Evolutionary conservation across 257 asterid species (phyloP).

Genomic region (Mentha longifolia): DNA sequence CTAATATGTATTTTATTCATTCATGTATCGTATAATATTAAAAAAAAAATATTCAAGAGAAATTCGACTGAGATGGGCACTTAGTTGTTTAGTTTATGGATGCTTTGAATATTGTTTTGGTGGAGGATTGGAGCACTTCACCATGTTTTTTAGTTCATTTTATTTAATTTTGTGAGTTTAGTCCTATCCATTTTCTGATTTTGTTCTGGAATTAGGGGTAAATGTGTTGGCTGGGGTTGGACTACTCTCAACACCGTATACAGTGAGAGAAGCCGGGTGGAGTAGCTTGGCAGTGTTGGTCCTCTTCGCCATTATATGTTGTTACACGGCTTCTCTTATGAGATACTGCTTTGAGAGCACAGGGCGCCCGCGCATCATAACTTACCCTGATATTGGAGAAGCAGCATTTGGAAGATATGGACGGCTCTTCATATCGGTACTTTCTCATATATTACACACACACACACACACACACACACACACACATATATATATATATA

Average conservation of each 20-base stretch:
- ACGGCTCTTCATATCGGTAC: constrained; percentile 76
- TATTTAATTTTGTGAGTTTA: neutral
- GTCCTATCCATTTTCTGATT: neutral
- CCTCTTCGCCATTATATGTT: constrained; percentile 76
- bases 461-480: too few relatives aligned
- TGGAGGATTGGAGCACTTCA: too few relatives aligned
- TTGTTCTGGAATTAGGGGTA: constrained; percentile 45
- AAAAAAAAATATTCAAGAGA: too few relatives aligned
- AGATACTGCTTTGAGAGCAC: constrained; percentile 72
- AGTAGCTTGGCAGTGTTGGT: constrained; percentile 56
- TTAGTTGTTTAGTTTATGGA: too few relatives aligned
- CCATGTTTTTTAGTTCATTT: neutral
- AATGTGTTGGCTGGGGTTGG: constrained; percentile 94
- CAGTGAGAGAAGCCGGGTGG: constrained; percentile 85
- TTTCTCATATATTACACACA: constrained; percentile 12
- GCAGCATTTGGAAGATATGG: constrained; percentile 85
- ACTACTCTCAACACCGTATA: constrained; percentile 72
- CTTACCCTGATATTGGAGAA: constrained; percentile 84
- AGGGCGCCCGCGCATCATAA: constrained; percentile 59
- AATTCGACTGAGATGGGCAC: too few relatives aligned
- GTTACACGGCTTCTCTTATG: constrained; percentile 82
- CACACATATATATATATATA: too few relatives aligned
- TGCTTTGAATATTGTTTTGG: too few relatives aligned
- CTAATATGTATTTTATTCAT: too few relatives aligned
- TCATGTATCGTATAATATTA: too few relatives aligned